Evolutionary conservation across 768 basidiomycete species (phyloP), one percentile per base, ranked within the genome.

Genomic region (Kwoniella sp.): DNA sequence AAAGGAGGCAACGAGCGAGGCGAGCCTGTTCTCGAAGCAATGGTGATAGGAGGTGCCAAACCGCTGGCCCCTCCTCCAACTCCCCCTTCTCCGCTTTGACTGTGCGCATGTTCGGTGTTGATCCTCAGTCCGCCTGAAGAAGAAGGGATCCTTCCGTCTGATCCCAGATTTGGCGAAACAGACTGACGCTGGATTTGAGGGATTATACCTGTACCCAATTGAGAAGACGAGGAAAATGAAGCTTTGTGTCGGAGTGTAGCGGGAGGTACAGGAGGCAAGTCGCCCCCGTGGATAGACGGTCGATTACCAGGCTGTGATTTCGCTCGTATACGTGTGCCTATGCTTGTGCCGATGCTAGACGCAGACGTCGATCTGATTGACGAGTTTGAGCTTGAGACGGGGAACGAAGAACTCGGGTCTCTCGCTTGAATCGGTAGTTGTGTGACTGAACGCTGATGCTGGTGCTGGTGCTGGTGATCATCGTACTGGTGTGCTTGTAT

Each of bases 221-320:
- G 56, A 5, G 60, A 53, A 60, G 54, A 36, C 24, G 61, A 55
- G 40, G 60, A 65, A 55, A 63, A 67, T 2, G 67, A 64, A 9
- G 55, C 30, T 36, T 67, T 58, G 27, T 63, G 60, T 21, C 50
- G 40, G 15, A 58, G 21, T 44, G 57, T 53, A 44, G 49, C 27
- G 12, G 19, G 5, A 13, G 61, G 66, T 21, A 60, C 51, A 9
- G 67, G 58, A 10, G 67, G 53, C 29, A 58, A 22, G 51, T 55
- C 52, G 22, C 49, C 48, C n/a, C 58, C 50, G 53, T 36, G 10
- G 55, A 40, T 36, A 5, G 37, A 47, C 19, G 62, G 52, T 46
- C 58, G 40, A 46, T 68, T 54, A 13, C 67, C 67, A 36, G 68
- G 63, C 51, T 68, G 68, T 10, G 63, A 64, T 30, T 37, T 56